Evolutionary conservation across 768 basidiomycete genomes (phyloP).

Genomic region (Tulasnella sp.): DNA sequence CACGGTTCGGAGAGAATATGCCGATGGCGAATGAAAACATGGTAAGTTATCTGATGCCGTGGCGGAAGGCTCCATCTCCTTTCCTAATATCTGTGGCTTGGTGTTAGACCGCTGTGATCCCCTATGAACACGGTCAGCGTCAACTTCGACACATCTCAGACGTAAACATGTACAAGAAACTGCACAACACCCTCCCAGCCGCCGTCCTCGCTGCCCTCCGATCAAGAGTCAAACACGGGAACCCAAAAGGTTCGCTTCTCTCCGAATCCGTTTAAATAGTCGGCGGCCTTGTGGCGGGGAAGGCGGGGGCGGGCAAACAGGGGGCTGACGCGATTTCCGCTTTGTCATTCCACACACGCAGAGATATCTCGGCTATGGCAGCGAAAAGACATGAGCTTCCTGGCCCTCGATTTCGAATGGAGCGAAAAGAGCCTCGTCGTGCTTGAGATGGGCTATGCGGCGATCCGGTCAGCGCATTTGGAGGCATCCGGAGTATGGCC

Average conservation of each 20-base stretch:
- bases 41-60: slow-evolving; percentile 26
- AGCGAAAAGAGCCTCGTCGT: slow-evolving; percentile 53
- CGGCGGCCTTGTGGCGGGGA: not conserved
- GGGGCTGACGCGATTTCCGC: not conserved
- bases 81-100: not conserved
- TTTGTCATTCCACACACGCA: not conserved
- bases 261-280: not conserved
- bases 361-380: slow-evolving; percentile 59
- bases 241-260: slow-evolving; percentile 32
- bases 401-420: slow-evolving; percentile 66
- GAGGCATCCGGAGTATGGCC: slow-evolving; percentile 70
- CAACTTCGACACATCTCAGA: slow-evolving; percentile 62
- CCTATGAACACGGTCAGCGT: slow-evolving; percentile 57
- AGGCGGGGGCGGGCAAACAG: too few relatives aligned
- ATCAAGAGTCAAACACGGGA: slow-evolving; percentile 50
- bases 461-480: slow-evolving; percentile 59
- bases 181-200: slow-evolving; percentile 60
- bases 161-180: slow-evolving; percentile 52
- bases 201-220: slow-evolving; percentile 55
- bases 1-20: slow-evolving; percentile 66
- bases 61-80: not conserved
- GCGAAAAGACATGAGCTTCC: slow-evolving; percentile 56
- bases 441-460: slow-evolving; percentile 76
- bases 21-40: slow-evolving; percentile 57
- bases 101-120: slow-evolving; percentile 29